A percentile compares a stretch with the other conserved stretches of the same genome.
phyloP scores from a whole-genome alignment of 805 yeast species.

The Geotrichum ghanense region DNA sequence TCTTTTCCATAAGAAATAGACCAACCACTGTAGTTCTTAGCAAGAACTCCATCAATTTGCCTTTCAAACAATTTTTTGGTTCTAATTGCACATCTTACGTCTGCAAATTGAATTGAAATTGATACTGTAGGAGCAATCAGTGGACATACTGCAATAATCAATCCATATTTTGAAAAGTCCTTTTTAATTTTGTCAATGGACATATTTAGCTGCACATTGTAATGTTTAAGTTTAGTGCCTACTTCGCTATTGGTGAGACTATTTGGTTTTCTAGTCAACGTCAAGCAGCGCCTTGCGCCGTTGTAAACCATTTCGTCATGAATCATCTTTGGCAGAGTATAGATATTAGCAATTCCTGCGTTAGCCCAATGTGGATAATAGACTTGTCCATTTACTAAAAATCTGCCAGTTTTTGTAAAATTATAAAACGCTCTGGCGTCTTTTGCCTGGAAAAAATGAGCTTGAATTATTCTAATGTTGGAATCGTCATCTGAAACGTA shows the following conservation, averaged over 20 bases:
- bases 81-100: conserved; percentile 14
- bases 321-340: conserved; percentile 1
- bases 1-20: conserved; percentile 1
- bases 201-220: conserved; percentile 5
- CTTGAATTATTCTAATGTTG: conserved; percentile 5
- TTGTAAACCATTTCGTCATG: not conserved
- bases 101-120: conserved; percentile 13
- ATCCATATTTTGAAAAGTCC: conserved; percentile 10
- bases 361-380: conserved; percentile 5
- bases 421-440: conserved; percentile 10
- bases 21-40: conserved; percentile 2
- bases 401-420: conserved; percentile 13
- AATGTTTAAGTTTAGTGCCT: conserved; percentile 1
- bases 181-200: conserved; percentile 8
- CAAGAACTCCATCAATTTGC: not conserved
- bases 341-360: conserved; percentile 1
- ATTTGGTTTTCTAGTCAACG: not conserved
- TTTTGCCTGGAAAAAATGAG: conserved; percentile 9
- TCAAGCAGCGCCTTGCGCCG: conserved; percentile 1
- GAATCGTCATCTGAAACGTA: not conserved
- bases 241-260: not conserved
- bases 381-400: conserved; percentile 15
- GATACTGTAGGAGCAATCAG: conserved; percentile 6
- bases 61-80: conserved; percentile 10
- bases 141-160: conserved; percentile 12